phyloP scores from a whole-genome alignment of 202 grass and related monocot species.

The Panicum hallii region DNA sequence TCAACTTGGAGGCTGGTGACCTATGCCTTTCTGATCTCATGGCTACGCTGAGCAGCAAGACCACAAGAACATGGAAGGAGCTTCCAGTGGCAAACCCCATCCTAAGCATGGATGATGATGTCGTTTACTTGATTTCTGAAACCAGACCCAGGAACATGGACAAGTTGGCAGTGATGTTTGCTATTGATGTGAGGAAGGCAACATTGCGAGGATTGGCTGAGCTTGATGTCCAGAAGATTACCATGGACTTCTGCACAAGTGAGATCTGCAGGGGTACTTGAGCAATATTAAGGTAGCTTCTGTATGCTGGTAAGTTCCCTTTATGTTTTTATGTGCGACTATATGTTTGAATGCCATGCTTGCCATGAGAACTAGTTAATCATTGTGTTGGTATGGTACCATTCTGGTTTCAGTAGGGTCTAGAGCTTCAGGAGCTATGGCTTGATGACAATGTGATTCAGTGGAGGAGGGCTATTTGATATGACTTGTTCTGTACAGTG shows the following conservation, averaged over 20 bases:
- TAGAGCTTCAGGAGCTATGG: constrained; percentile 44
- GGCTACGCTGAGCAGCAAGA: constrained; percentile 31
- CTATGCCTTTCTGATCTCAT: constrained; percentile 11
- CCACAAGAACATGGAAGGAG: background rate
- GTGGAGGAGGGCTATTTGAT: constrained; percentile 14
- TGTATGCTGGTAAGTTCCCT: background rate
- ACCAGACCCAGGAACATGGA: background rate
- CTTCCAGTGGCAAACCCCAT: constrained; percentile 24
- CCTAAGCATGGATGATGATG: constrained; percentile 42
- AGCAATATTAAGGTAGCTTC: constrained; percentile 15
- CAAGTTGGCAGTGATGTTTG: constrained; percentile 14
- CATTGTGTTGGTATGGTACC: constrained; percentile 35
- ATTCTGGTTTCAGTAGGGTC: constrained; percentile 36
- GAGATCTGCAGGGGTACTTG: constrained; percentile 31
- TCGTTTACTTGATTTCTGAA: constrained; percentile 20
- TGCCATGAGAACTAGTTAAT: constrained; percentile 20
- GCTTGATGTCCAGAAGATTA: constrained; percentile 21
- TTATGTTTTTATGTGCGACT: constrained; percentile 31
- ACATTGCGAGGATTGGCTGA: constrained; percentile 30
- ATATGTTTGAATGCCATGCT: constrained; percentile 34
- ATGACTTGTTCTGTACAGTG: constrained; percentile 1
- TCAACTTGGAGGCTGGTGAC: background rate
- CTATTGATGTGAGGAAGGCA: constrained; percentile 36
- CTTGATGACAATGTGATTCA: constrained; percentile 37
- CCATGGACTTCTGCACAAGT: background rate